Conservation (phyloP, 306 rosid genomes). For the Delonix regia region DNA sequence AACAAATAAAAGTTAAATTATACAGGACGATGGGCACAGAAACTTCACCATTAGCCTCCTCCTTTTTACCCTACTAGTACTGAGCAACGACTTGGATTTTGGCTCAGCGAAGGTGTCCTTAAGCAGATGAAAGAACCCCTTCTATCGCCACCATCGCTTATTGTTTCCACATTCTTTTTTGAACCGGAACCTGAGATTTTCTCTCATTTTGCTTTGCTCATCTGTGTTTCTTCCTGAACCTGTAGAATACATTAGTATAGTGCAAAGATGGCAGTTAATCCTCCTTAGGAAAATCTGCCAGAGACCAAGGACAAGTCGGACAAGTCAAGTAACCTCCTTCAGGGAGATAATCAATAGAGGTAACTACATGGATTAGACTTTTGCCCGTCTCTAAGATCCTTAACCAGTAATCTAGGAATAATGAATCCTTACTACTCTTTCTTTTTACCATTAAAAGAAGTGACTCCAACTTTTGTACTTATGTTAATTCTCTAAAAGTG, state of each 20-base stretch:
- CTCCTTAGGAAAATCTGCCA: too few relatives aligned
- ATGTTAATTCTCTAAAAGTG: too few relatives aligned
- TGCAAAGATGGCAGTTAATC: background rate
- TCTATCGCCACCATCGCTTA: background rate
- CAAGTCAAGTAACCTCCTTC: too few relatives aligned
- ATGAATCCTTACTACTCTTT: too few relatives aligned
- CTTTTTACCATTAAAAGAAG: too few relatives aligned
- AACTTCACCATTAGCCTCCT: too few relatives aligned
- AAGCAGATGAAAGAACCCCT: constrained; percentile 37
- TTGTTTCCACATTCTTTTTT: constrained; percentile 3
- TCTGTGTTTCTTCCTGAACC: constrained; percentile 24
- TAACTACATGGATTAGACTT: background rate
- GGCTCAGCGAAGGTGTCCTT: constrained; percentile 33
- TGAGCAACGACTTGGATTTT: constrained; percentile 27
- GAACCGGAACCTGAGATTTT: constrained; percentile 21
- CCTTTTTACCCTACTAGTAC: background rate
- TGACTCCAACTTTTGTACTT: too few relatives aligned
- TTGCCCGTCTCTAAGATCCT: too few relatives aligned
- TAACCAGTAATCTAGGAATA: too few relatives aligned
- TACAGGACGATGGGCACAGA: background rate
- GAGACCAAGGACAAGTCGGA: too few relatives aligned
- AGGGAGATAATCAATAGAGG: too few relatives aligned
- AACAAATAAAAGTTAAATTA: background rate
- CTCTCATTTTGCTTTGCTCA: background rate
- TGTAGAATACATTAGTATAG: constrained; percentile 37